phyloP scores from a whole-genome alignment of 305 asterid genomes.

The Fraxinus ornus region DNA sequence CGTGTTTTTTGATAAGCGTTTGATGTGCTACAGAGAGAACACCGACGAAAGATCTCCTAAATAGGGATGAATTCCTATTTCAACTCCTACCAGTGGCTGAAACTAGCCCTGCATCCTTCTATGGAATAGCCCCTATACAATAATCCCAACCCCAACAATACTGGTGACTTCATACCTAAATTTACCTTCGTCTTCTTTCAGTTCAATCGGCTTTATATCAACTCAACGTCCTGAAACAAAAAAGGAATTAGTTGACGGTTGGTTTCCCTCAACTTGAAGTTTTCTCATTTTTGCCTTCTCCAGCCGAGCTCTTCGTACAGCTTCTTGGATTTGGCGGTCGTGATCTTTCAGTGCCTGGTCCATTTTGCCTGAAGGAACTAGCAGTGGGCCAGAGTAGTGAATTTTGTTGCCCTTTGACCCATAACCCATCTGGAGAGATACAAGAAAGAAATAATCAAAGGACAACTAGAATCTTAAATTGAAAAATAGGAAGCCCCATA shows the following conservation, averaged over 20 bases:
- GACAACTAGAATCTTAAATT: neutral
- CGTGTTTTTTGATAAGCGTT: slow-evolving; percentile 20
- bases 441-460: neutral
- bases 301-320: slow-evolving; percentile 76
- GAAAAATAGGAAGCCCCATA: neutral
- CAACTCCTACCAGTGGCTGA: slow-evolving; percentile 33
- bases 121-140: slow-evolving; percentile 48
- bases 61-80: slow-evolving; percentile 29
- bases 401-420: slow-evolving; percentile 82
- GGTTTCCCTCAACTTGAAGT: slow-evolving; percentile 52
- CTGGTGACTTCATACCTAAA: slow-evolving; percentile 23
- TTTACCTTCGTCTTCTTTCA: slow-evolving; percentile 17
- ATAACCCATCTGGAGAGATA: slow-evolving; percentile 52
- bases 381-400: slow-evolving; percentile 87
- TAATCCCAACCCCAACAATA: slow-evolving; percentile 31
- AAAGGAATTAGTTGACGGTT: slow-evolving; percentile 54
- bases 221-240: slow-evolving; percentile 71
- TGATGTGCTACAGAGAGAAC: slow-evolving; percentile 27
- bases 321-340: slow-evolving; percentile 88
- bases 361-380: slow-evolving; percentile 80
- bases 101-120: slow-evolving; percentile 25
- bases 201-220: slow-evolving; percentile 2
- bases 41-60: slow-evolving; percentile 24
- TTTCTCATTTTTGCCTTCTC: slow-evolving; percentile 77
- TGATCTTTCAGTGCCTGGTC: slow-evolving; percentile 87